Percentiles rank a stretch among this genome's conserved stretches.
phyloP scores from a whole-genome alignment of 208 protist genomes.

The Trypanosoma lewisi region DNA sequence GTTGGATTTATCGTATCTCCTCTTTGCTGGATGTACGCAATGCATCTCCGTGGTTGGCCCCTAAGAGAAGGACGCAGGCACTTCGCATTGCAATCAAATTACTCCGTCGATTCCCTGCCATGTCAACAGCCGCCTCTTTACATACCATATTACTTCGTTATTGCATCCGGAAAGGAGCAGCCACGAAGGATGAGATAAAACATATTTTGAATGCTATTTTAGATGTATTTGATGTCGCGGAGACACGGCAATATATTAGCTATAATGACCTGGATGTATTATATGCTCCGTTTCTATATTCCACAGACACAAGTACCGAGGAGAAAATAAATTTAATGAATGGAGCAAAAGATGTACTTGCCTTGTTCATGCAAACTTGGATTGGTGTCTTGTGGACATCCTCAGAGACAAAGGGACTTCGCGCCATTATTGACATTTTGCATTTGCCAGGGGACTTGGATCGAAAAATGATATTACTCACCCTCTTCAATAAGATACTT shows the following conservation, averaged over 20 bases:
- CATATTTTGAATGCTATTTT: slow-evolving; percentile 57
- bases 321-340: slow-evolving; percentile 60
- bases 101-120: slow-evolving; percentile 29
- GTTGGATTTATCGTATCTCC: slow-evolving; percentile 80
- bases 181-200: slow-evolving; percentile 59
- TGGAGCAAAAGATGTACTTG: slow-evolving; percentile 73
- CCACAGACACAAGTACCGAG: slow-evolving; percentile 17
- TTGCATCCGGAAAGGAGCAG: slow-evolving; percentile 61
- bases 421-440: slow-evolving; percentile 78
- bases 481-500: slow-evolving; percentile 81
- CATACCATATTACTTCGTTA: slow-evolving; percentile 67
- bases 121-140: slow-evolving; percentile 28
- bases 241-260: slow-evolving; percentile 68
- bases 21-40: slow-evolving; percentile 54
- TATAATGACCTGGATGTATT: slow-evolving; percentile 69
- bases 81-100: slow-evolving; percentile 61
- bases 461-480: slow-evolving; percentile 85
- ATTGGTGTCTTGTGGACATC: slow-evolving; percentile 73
- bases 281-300: slow-evolving; percentile 76
- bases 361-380: slow-evolving; percentile 69
- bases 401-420: slow-evolving; percentile 71
- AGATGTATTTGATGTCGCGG: slow-evolving; percentile 63
- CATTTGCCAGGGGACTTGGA: slow-evolving; percentile 82
- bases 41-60: slow-evolving; percentile 37
- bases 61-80: slow-evolving; percentile 53